These are phyloP conservation scores for Pichia phayaonensis DNA, from an alignment of 805 yeast species.

Conservation along the genomic window DNA sequence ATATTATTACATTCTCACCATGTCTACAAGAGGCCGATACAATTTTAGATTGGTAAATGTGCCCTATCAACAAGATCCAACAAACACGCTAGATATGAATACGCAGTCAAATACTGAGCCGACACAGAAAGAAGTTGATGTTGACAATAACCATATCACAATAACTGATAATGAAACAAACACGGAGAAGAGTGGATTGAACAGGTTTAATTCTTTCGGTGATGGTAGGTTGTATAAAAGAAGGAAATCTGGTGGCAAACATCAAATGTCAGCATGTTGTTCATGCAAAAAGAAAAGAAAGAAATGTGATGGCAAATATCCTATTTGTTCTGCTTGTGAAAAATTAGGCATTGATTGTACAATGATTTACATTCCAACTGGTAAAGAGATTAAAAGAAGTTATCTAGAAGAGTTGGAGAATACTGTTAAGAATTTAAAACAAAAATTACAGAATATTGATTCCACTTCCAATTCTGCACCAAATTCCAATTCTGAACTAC, in stretches of 20 bases:
- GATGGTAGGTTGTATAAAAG: background rate
- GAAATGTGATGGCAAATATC: conserved; percentile 45
- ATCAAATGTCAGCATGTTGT: conserved; percentile 42
- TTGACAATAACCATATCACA: background rate
- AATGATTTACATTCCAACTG: conserved; percentile 40
- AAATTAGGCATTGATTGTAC: conserved; percentile 37
- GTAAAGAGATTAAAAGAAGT: conserved; percentile 39
- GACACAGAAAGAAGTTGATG: background rate
- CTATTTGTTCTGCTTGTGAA: conserved; percentile 38
- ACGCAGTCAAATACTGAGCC: background rate
- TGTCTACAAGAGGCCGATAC: background rate
- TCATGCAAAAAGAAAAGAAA: conserved; percentile 41
- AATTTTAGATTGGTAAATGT: background rate
- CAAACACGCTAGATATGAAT: background rate
- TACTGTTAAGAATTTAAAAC: conserved; percentile 11
- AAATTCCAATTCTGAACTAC: background rate
- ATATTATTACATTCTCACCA: background rate
- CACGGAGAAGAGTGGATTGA: background rate
- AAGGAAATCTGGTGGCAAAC: conserved; percentile 15
- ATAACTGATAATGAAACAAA: background rate
- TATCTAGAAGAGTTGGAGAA: conserved; percentile 39
- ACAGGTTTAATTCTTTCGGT: background rate
- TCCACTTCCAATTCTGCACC: background rate
- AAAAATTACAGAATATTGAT: background rate
- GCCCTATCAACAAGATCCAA: background rate